Conservation (phyloP, 768 basidiomycete species). For the Tricholomella constricta region DNA sequence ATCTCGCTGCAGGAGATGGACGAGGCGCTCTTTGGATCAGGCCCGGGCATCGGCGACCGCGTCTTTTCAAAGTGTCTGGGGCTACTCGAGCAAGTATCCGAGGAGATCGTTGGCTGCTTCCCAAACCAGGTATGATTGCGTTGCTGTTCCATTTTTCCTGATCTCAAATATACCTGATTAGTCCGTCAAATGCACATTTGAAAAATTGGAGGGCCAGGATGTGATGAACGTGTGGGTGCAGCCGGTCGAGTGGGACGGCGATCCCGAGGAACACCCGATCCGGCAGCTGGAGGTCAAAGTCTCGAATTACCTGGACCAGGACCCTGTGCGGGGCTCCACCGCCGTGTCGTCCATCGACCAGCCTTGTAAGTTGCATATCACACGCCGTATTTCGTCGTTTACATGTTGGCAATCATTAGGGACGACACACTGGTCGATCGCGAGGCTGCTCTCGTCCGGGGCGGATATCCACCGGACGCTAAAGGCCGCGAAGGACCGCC, state of each 20-base stretch:
- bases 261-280: conserved; percentile 45
- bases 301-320: conserved; percentile 44
- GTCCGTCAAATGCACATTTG: conserved; percentile 64
- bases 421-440: conserved; percentile 61
- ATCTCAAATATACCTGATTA: conserved; percentile 21
- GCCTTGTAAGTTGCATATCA: conserved; percentile 37
- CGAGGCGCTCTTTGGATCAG: conserved; percentile 65
- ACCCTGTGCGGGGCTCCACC: conserved; percentile 35
- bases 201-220: conserved; percentile 46
- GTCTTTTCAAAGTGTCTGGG: conserved; percentile 76
- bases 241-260: conserved; percentile 51
- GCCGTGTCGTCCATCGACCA: conserved; percentile 30
- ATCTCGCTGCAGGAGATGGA: conserved; percentile 89
- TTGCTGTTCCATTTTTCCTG: conserved; percentile 1
- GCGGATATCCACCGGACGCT: conserved; percentile 39
- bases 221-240: conserved; percentile 69
- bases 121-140: conserved; percentile 55
- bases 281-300: conserved; percentile 56
- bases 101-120: conserved; percentile 59
- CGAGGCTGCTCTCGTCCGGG: conserved; percentile 34
- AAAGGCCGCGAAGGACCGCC: conserved; percentile 37
- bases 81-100: conserved; percentile 67
- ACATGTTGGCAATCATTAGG: conserved; percentile 39
- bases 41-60: conserved; percentile 58
- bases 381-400: neutral